Evolutionary conservation across 345 rosid species (phyloP).

Genomic region (Melaleuca alternifolia): DNA sequence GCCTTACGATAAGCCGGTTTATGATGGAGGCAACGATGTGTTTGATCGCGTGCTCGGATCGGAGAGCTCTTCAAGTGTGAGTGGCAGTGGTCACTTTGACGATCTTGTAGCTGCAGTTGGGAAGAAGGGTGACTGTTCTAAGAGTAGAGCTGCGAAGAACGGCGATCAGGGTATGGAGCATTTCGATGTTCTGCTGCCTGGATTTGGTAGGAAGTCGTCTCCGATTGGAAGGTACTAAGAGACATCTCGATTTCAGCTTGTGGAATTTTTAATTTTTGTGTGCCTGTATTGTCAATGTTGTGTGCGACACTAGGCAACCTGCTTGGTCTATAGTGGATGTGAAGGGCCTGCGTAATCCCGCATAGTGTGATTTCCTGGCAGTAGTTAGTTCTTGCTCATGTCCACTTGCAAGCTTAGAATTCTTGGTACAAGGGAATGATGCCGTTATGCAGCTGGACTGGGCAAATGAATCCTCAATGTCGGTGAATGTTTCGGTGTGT

Average conservation of each 20-base stretch:
- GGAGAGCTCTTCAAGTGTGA: not conserved
- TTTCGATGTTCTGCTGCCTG: slow-evolving; percentile 28
- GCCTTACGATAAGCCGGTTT: slow-evolving; percentile 28
- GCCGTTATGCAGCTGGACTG: not conserved
- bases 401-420: not conserved
- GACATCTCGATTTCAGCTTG: not conserved
- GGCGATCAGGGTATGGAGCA: slow-evolving; percentile 6
- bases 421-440: not conserved
- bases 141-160: slow-evolving; percentile 1
- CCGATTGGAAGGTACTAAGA: slow-evolving; percentile 8
- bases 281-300: not conserved
- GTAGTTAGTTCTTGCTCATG: not conserved
- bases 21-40: slow-evolving; percentile 15
- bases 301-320: not conserved
- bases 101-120: slow-evolving; percentile 24
- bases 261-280: not conserved
- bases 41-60: slow-evolving; percentile 1
- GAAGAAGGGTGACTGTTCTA: slow-evolving; percentile 9
- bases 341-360: not conserved
- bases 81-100: slow-evolving; percentile 9
- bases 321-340: not conserved
- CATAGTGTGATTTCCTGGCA: not conserved
- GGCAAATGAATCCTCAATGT: not conserved
- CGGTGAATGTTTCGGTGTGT: not conserved
- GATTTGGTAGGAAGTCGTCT: slow-evolving; percentile 26